Conservation (phyloP, 176 grass and related monocot species). For the Triticum urartu region DNA sequence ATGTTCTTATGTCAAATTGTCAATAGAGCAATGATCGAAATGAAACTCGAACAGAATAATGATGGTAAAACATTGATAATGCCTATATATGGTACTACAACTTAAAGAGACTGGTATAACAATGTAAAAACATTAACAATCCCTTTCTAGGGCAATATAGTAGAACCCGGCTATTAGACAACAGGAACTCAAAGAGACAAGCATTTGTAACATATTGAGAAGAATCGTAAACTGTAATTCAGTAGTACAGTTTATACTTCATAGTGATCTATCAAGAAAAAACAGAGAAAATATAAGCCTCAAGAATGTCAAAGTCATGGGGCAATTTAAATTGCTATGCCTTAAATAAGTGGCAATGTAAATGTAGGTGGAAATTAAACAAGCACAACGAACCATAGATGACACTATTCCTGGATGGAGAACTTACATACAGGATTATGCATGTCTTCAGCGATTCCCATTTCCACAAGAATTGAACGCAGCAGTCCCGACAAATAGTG, state of each 20-base stretch:
- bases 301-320: not conserved
- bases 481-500: slow-evolving; percentile 69
- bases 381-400: slow-evolving; percentile 17
- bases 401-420: slow-evolving; percentile 20
- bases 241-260: not conserved
- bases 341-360: not conserved
- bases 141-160: not conserved
- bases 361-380: slow-evolving; percentile 6
- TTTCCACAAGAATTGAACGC: slow-evolving; percentile 67
- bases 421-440: slow-evolving; percentile 99
- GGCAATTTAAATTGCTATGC: not conserved
- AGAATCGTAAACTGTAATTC: not conserved
- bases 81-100: not conserved
- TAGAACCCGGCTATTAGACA: not conserved
- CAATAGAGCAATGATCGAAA: not conserved
- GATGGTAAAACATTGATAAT: slow-evolving; percentile 11
- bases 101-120: not conserved
- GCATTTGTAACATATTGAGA: not conserved
- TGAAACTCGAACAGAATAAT: not conserved
- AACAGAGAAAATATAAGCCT: not conserved
- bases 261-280: not conserved
- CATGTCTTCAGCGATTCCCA: slow-evolving; percentile 97
- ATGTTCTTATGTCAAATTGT: not conserved
- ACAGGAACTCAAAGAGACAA: not conserved
- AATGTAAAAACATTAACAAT: not conserved